Evolutionary conservation across 257 asterid species (phyloP).

Genomic region (Nicotiana attenuata): DNA sequence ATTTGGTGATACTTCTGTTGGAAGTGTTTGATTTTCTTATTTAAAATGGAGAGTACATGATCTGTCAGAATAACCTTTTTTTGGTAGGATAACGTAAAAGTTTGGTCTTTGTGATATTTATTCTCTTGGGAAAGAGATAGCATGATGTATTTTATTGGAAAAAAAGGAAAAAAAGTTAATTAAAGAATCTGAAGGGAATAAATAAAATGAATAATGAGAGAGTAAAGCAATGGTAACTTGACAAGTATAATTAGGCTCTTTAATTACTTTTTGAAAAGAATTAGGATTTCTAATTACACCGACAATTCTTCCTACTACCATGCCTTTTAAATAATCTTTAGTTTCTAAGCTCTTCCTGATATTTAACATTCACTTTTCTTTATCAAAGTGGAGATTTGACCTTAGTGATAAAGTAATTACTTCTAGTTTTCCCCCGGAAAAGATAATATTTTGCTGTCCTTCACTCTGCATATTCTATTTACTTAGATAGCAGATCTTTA

Average conservation of each 20-base stretch:
- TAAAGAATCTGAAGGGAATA: constrained; percentile 25
- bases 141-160: constrained; percentile 31
- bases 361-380: constrained; percentile 36
- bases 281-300: constrained; percentile 1
- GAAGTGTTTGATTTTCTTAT: not conserved
- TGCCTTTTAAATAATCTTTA: not conserved
- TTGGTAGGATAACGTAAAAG: constrained; percentile 20
- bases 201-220: constrained; percentile 32
- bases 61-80: constrained; percentile 16
- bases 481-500: not conserved
- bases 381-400: constrained; percentile 28
- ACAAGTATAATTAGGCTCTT: constrained; percentile 19
- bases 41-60: not conserved
- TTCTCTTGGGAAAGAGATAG: constrained; percentile 17
- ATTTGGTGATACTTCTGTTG: constrained; percentile 5
- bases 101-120: constrained; percentile 20
- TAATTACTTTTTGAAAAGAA: constrained; percentile 1
- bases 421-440: not conserved
- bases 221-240: constrained; percentile 28
- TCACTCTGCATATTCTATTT: constrained; percentile 1
- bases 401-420: constrained; percentile 1
- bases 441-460: constrained; percentile 9
- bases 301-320: not conserved
- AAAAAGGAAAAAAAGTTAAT: constrained; percentile 7
- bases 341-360: constrained; percentile 15